phyloP scores from a whole-genome alignment of 495 filamentous ascomycete species.

The Bathelium albidoporum region DNA sequence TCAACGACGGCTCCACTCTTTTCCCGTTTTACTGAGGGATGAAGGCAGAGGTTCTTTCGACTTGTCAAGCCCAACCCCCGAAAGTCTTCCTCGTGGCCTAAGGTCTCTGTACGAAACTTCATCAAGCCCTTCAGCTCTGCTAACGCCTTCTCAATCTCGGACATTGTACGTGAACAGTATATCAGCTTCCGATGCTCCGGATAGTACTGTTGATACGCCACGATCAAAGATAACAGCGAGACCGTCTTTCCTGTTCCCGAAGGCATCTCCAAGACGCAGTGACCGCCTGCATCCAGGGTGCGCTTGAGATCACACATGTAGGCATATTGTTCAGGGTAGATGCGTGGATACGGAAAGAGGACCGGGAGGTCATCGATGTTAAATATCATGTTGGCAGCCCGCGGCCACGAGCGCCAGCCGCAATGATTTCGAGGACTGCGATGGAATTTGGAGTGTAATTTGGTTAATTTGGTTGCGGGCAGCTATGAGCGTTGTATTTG shows the following conservation, averaged over 20 bases:
- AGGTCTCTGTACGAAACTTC: constrained; percentile 80
- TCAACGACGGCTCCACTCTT: constrained; percentile 93
- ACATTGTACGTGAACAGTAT: constrained; percentile 97
- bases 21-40: constrained; percentile 88
- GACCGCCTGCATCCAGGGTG: constrained; percentile 86
- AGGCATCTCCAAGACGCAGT: constrained; percentile 99
- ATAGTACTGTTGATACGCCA: constrained; percentile 89
- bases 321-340: constrained; percentile 98
- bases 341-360: constrained; percentile 92
- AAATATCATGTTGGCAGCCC: constrained; percentile 71
- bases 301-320: constrained; percentile 99
- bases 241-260: constrained; percentile 99
- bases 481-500: neutral
- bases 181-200: constrained; percentile 90
- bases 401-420: neutral
- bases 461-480: neutral
- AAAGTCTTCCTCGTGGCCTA: constrained; percentile 86
- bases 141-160: constrained; percentile 90
- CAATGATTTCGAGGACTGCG: neutral
- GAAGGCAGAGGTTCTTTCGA: constrained; percentile 93
- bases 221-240: constrained; percentile 85
- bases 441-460: neutral
- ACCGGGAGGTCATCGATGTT: constrained; percentile 93
- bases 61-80: constrained; percentile 84
- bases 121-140: constrained; percentile 86